A percentile compares a stretch with the other conserved stretches of the same genome.
Conservation (phyloP, 2,329 filamentous ascomycete genomes). For the Chaetothyriales sp. region DNA sequence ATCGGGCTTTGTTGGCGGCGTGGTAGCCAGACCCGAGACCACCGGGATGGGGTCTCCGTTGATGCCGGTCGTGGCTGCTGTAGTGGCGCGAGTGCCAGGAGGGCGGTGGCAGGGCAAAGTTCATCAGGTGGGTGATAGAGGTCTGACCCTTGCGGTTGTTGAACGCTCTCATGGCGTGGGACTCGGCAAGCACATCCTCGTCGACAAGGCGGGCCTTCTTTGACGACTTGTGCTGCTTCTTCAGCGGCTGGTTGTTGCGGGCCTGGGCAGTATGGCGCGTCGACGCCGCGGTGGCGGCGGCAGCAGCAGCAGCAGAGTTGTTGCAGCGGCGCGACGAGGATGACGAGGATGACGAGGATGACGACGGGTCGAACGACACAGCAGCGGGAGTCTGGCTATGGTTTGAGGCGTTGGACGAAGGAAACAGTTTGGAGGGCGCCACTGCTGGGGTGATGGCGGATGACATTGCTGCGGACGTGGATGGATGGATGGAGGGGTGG, state of each 20-base stretch:
- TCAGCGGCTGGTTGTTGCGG: slow-evolving; percentile 61
- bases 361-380: slow-evolving; percentile 20
- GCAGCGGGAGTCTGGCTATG: slow-evolving; percentile 9
- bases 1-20: slow-evolving; percentile 77
- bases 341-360: too few relatives aligned
- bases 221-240: slow-evolving; percentile 74
- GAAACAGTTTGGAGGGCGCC: slow-evolving; percentile 11
- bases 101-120: slow-evolving; percentile 68
- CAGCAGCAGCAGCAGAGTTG: slow-evolving; percentile 18
- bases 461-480: slow-evolving; percentile 13
- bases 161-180: slow-evolving; percentile 49
- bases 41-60: slow-evolving; percentile 64
- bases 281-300: slow-evolving; percentile 27
- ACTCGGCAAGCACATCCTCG: slow-evolving; percentile 79
- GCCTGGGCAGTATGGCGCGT: slow-evolving; percentile 26
- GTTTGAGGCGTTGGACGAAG: slow-evolving; percentile 8
- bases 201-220: slow-evolving; percentile 60
- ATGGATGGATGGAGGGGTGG: slow-evolving; percentile 1
- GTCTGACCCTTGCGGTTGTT: slow-evolving; percentile 78
- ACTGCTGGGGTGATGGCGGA: slow-evolving; percentile 12
- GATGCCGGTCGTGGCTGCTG: slow-evolving; percentile 40
- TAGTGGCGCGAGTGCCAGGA: slow-evolving; percentile 41
- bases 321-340: slow-evolving; percentile 5
- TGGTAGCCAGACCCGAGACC: slow-evolving; percentile 81
- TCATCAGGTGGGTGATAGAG: slow-evolving; percentile 92